phyloP scores from a whole-genome alignment of 108 stramenopile genomes.

The Cylindrotheca closterium region DNA sequence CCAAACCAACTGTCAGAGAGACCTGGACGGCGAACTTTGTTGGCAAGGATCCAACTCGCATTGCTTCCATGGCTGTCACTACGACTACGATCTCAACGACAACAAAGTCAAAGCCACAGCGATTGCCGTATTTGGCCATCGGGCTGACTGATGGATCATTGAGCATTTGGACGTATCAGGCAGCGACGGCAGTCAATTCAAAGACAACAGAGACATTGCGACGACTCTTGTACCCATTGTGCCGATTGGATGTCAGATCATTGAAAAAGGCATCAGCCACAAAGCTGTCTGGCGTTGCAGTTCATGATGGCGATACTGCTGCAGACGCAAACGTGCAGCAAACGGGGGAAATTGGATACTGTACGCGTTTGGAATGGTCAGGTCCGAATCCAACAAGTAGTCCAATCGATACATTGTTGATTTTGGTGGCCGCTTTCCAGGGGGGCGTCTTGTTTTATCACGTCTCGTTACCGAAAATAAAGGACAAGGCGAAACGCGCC shows the following conservation, averaged over 20 bases:
- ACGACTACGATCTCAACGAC: neutral
- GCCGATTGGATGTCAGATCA: slow-evolving; percentile 36
- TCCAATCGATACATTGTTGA: slow-evolving; percentile 36
- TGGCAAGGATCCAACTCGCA: slow-evolving; percentile 29
- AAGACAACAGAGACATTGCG: slow-evolving; percentile 23
- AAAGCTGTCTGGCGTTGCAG: neutral
- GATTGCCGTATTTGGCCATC: slow-evolving; percentile 59
- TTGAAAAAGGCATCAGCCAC: neutral
- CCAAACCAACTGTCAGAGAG: slow-evolving; percentile 69
- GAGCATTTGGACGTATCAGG: slow-evolving; percentile 71
- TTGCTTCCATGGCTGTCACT: slow-evolving; percentile 44
- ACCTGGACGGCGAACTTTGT: slow-evolving; percentile 72
- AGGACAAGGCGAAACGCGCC: slow-evolving; percentile 13
- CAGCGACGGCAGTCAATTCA: slow-evolving; percentile 34
- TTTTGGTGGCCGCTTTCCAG: slow-evolving; percentile 70
- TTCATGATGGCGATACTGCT: neutral
- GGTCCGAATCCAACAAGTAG: slow-evolving; percentile 22
- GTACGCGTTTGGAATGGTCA: slow-evolving; percentile 67
- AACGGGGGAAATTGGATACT: slow-evolving; percentile 31
- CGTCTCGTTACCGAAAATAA: slow-evolving; percentile 44
- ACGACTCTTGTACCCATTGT: slow-evolving; percentile 45
- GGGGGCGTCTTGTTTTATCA: slow-evolving; percentile 73
- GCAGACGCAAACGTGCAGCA: neutral
- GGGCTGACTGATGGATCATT: slow-evolving; percentile 71
- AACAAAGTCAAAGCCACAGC: slow-evolving; percentile 1